These are phyloP conservation scores for Sphaerosporella brunnea DNA, from an alignment of 495 filamentous ascomycete species.

Conservation along the genomic window DNA sequence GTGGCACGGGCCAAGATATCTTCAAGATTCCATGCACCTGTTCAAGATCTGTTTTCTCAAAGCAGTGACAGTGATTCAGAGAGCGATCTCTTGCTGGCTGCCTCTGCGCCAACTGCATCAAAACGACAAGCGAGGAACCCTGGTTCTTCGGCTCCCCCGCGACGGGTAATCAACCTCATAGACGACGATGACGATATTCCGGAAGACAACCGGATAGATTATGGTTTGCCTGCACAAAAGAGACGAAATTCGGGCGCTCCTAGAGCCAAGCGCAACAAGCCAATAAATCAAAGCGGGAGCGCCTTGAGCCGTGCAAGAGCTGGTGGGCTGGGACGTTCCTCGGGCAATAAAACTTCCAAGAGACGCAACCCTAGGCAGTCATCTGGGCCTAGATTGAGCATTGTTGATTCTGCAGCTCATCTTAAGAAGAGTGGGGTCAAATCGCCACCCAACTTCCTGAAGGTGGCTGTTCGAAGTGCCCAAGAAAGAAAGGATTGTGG, in stretches of 20 bases:
- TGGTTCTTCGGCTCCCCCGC: constrained; percentile 6
- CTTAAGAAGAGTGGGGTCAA: constrained; percentile 16
- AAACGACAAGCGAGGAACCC: constrained; percentile 6
- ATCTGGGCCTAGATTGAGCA: constrained; percentile 38
- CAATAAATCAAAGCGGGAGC: too few species aligned
- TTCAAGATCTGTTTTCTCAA: constrained; percentile 29
- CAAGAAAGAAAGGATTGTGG: constrained; percentile 44
- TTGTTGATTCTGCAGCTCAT: constrained; percentile 51
- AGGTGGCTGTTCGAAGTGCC: constrained; percentile 55
- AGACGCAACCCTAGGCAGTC: neutral
- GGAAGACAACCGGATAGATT: constrained; percentile 38
- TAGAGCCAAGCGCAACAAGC: neutral
- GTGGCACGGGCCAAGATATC: constrained; percentile 31
- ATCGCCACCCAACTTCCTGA: constrained; percentile 51
- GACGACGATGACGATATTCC: constrained; percentile 30
- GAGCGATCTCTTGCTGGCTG: constrained; percentile 14
- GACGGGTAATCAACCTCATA: constrained; percentile 14
- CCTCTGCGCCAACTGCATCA: constrained; percentile 4
- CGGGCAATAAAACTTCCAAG: too few species aligned
- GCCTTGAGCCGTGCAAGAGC: too few species aligned
- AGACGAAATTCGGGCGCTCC: neutral
- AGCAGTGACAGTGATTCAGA: constrained; percentile 30
- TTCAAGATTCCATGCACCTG: constrained; percentile 22
- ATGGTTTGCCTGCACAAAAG: constrained; percentile 33
- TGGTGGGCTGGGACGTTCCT: too few species aligned